phyloP scores from a whole-genome alignment of 2,329 filamentous ascomycete species.

The Pseudocercospora fuligena region DNA sequence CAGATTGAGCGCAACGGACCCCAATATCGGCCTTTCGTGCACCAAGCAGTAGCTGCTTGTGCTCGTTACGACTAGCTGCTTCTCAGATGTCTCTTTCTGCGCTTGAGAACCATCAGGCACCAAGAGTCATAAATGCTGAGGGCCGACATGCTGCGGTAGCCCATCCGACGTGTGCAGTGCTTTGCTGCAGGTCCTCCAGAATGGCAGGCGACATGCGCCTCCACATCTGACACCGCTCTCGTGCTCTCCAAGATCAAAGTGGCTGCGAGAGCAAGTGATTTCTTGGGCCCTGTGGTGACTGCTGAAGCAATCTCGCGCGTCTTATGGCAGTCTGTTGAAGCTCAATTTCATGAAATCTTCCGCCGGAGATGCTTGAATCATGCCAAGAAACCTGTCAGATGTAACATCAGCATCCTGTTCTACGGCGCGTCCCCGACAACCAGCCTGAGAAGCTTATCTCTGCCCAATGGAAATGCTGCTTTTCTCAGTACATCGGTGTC shows the following conservation, averaged over 20 bases:
- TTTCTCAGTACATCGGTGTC: neutral
- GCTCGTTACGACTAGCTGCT: conserved; percentile 1
- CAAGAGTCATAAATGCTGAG: neutral
- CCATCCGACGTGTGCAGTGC: neutral
- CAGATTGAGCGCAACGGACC: neutral
- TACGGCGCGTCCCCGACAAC: neutral
- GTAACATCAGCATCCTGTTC: neutral
- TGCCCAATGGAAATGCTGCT: neutral
- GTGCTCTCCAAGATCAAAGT: neutral
- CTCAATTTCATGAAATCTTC: neutral
- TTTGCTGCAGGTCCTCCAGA: neutral
- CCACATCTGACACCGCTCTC: neutral
- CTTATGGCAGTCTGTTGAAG: neutral
- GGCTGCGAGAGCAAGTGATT: too few relatives aligned
- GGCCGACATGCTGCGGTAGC: neutral
- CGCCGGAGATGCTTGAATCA: neutral
- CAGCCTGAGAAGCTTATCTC: conserved; percentile 10
- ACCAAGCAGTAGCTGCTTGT: neutral
- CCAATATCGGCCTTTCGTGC: neutral
- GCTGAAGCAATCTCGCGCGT: neutral
- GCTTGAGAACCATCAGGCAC: neutral
- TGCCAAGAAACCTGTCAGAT: neutral
- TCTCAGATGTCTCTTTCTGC: neutral
- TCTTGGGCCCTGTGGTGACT: neutral
- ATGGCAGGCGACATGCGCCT: neutral